phyloP scores from a whole-genome alignment of 306 rosid genomes.

The Datisca glomerata region DNA sequence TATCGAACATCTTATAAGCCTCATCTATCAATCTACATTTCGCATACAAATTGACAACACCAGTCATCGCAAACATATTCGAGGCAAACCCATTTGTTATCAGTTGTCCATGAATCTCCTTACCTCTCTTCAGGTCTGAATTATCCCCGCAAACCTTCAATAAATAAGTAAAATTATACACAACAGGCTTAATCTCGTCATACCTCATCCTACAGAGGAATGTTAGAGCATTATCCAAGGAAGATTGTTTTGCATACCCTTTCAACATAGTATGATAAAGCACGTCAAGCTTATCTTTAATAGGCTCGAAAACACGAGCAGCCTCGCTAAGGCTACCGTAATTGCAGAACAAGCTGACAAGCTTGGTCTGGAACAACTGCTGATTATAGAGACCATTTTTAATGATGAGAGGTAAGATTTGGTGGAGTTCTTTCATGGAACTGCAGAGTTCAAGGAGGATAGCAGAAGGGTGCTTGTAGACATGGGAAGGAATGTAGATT shows the following conservation, averaged over 20 bases:
- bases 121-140: constrained; percentile 60
- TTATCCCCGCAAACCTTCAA: constrained; percentile 56
- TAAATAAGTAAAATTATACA: constrained; percentile 76
- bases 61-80: constrained; percentile 77
- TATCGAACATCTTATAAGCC: constrained; percentile 72
- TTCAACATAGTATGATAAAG: constrained; percentile 82
- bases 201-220: constrained; percentile 48
- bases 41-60: constrained; percentile 58
- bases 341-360: constrained; percentile 64
- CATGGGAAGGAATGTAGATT: constrained; percentile 62
- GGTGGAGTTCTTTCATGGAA: constrained; percentile 58
- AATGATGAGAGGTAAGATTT: constrained; percentile 53
- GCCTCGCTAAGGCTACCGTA: constrained; percentile 52
- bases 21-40: constrained; percentile 60
- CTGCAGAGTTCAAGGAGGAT: constrained; percentile 70
- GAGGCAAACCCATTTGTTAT: constrained; percentile 44
- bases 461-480: constrained; percentile 74
- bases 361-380: constrained; percentile 78
- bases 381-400: constrained; percentile 61
- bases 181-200: constrained; percentile 60
- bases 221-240: constrained; percentile 26
- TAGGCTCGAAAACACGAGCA: constrained; percentile 53
- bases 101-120: constrained; percentile 66
- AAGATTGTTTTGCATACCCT: constrained; percentile 61
- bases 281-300: constrained; percentile 52